These are phyloP conservation scores for Boletus edulis DNA, from an alignment of 768 basidiomycete species.

Conservation along the genomic window DNA sequence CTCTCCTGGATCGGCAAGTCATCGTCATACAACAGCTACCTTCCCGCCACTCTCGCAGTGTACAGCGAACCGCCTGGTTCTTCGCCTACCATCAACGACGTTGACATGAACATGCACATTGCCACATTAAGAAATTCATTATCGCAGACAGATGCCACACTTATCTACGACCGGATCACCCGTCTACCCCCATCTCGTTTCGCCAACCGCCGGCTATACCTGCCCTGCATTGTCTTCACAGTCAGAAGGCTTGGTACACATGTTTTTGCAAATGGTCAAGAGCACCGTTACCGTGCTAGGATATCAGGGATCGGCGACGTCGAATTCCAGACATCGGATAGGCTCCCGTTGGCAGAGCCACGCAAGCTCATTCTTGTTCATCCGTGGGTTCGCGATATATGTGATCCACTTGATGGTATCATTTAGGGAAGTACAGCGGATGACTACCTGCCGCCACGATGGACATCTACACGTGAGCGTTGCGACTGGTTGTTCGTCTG, in stretches of 20 bases:
- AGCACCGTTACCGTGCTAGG: neutral
- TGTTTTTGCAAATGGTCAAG: neutral
- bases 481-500: no score
- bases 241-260: neutral
- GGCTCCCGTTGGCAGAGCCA: no score
- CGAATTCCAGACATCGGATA: no score
- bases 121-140: neutral
- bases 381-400: neutral
- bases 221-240: neutral
- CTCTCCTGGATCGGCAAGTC: neutral
- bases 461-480: no score
- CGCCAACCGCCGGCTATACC: neutral
- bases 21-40: neutral
- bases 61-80: neutral
- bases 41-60: slow-evolving; percentile 2
- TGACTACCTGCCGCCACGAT: no score
- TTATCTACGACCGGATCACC: neutral
- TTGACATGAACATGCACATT: neutral
- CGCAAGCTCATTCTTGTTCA: neutral
- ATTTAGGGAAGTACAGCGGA: neutral
- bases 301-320: no score
- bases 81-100: neutral
- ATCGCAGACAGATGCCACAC: neutral
- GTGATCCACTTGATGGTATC: neutral
- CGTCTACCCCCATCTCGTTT: neutral